Evolutionary conservation across 1,284 basidiomycete species (phyloP).

Genomic region (Microbotryum silenes-acaulis): DNA sequence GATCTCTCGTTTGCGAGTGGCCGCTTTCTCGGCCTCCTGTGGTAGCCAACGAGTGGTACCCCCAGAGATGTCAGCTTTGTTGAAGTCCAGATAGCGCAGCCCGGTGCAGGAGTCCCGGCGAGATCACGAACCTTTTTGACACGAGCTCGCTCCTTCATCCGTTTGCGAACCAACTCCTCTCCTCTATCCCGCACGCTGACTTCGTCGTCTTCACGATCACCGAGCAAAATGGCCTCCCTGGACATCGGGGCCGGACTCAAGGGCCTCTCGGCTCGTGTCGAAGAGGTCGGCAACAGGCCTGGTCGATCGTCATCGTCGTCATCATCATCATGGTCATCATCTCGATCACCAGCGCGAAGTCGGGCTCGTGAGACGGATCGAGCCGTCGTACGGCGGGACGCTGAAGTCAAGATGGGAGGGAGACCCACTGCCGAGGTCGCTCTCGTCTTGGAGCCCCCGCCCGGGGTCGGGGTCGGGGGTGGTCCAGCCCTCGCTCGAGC

Average conservation of each 20-base stretch:
- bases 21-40: conserved; percentile 18
- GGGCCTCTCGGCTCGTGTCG: not conserved
- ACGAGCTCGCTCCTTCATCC: conserved; percentile 45
- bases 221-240: not conserved
- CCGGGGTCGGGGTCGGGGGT: no score
- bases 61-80: not conserved
- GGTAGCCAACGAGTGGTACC: conserved; percentile 1
- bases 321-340: not conserved
- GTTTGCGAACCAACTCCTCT: conserved; percentile 48
- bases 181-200: conserved; percentile 47
- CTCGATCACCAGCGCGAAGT: not conserved
- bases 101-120: not conserved
- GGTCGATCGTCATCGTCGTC: not conserved
- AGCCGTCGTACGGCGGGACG: not conserved
- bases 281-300: not conserved
- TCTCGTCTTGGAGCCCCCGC: no score
- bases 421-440: no score
- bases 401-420: no score
- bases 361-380: not conserved
- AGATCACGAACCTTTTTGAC: conserved; percentile 34
- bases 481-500: no score
- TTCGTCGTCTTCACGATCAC: conserved; percentile 45
- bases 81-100: not conserved
- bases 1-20: conserved; percentile 3
- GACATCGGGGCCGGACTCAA: not conserved